Percentiles rank a stretch among this genome's conserved stretches.
Conservation (phyloP, 78 protist genomes). For the Dictyostelium purpureum region DNA sequence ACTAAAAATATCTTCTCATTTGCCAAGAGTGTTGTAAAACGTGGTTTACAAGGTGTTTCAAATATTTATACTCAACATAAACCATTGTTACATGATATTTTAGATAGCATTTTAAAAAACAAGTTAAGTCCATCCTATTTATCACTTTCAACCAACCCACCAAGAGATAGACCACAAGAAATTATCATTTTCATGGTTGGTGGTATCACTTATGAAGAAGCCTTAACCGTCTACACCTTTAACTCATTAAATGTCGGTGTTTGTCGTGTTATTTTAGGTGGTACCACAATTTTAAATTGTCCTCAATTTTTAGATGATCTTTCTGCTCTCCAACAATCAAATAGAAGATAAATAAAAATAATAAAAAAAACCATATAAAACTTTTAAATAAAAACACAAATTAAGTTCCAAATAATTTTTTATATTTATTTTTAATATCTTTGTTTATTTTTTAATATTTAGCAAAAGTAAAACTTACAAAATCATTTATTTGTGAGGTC, state of each 20-base stretch:
- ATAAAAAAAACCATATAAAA: neutral
- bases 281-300: conserved; percentile 86
- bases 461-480: too few species aligned
- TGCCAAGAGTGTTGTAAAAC: conserved; percentile 46
- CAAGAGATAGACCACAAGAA: conserved; percentile 77
- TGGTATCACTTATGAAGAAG: conserved; percentile 97
- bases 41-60: conserved; percentile 89
- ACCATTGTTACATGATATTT: conserved; percentile 79
- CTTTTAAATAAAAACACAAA: neutral
- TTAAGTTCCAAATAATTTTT: too few species aligned
- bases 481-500: too few species aligned
- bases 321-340: neutral
- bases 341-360: neutral
- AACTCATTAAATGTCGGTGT: conserved; percentile 52
- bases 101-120: conserved; percentile 76
- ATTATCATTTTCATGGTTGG: conserved; percentile 93
- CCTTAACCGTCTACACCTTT: conserved; percentile 73
- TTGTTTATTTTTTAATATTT: too few species aligned
- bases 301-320: conserved; percentile 50
- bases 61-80: conserved; percentile 96
- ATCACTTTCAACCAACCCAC: conserved; percentile 9
- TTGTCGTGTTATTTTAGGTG: conserved; percentile 83
- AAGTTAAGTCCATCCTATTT: conserved; percentile 82
- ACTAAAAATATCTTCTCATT: conserved; percentile 63
- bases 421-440: too few species aligned